Evolutionary conservation across 2,329 filamentous ascomycete species (phyloP).

Genomic region (Botryotinia narcissicola): DNA sequence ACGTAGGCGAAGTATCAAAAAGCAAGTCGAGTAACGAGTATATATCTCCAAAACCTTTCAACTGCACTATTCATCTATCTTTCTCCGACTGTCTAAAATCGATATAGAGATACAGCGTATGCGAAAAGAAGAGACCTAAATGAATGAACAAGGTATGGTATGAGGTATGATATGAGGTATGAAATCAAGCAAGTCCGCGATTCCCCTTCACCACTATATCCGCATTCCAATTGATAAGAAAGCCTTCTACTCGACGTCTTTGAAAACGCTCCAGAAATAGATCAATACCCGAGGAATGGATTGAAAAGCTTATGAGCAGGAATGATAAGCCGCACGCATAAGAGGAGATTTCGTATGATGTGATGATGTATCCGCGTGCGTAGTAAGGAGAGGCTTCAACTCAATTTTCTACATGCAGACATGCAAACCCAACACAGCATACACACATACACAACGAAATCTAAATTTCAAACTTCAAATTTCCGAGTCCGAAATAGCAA

Average conservation of each 20-base stretch:
- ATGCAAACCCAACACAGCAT: neutral
- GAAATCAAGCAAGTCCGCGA: neutral
- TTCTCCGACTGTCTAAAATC: neutral
- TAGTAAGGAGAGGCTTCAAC: neutral
- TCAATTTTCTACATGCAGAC: neutral
- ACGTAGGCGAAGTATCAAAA: neutral
- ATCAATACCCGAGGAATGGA: neutral
- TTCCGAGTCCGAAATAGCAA: neutral
- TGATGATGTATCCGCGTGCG: neutral
- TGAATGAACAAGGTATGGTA: neutral
- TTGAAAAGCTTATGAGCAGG: neutral
- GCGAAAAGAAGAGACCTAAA: neutral
- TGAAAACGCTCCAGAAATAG: neutral
- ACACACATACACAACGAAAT: neutral
- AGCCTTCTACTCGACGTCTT: neutral
- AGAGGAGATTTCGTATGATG: neutral
- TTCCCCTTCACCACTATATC: neutral
- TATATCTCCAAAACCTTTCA: neutral
- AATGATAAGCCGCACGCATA: neutral
- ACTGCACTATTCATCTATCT: neutral
- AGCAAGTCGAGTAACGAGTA: neutral
- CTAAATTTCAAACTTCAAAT: too few relatives aligned
- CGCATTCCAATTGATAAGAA: neutral
- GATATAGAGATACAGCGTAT: neutral
- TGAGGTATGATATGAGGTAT: neutral